Evolutionary conservation across 1,139 yeast genomes (phyloP), one percentile per base, ranked within the genome.

Genomic region (Pichiaceae sp.): DNA sequence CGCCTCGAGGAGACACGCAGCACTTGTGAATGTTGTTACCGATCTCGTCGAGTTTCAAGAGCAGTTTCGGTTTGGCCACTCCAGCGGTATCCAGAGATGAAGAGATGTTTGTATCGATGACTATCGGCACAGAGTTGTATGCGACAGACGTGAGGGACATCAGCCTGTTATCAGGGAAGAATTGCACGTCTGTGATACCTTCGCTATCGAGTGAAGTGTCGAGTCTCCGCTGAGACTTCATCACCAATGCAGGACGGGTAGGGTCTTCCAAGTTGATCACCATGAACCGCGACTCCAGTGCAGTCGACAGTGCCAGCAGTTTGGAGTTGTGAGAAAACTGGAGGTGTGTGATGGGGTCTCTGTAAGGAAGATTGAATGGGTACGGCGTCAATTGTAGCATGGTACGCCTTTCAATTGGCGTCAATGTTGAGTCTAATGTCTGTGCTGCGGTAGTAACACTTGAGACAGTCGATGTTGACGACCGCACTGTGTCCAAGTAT

Each of bases 101-200:
- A 32, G 66, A 58, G 12, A 75, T 67, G 39, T 69, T 68, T 5
- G 79, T 69, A 45, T 76, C 81, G 19, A 78, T 64, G 8, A 78
- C 65, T 35, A 78, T 72, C 0, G 85, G 82, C 3, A 78, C 70
- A 2, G 79, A 66, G 40, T 72, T 70, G 37, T 70, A 69, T 3
- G 83, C 78, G 4, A 71, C 72, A 1, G 83, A 74, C 0, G 83
- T 71, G 5, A 78, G 66, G 14, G 76, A 68, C 70, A 78, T 67
- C 31, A 68, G 56, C 38, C 75, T 63, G 40, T 72, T 70, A 43
- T 75, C 70, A 0, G 82, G 83, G 55, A 78, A 76, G 56, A 87
- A 81, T 41, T 73, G 72, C n/a, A 84, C 63, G 44, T 80, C 85
- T 0, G 97, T 89, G 33, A 87, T 82, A 1, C 96, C 96, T 53